Percentiles rank a stretch among this genome's conserved stretches.
Conservation (phyloP, 805 yeast genomes). For the Wickerhamiella vanderwaltii region DNA sequence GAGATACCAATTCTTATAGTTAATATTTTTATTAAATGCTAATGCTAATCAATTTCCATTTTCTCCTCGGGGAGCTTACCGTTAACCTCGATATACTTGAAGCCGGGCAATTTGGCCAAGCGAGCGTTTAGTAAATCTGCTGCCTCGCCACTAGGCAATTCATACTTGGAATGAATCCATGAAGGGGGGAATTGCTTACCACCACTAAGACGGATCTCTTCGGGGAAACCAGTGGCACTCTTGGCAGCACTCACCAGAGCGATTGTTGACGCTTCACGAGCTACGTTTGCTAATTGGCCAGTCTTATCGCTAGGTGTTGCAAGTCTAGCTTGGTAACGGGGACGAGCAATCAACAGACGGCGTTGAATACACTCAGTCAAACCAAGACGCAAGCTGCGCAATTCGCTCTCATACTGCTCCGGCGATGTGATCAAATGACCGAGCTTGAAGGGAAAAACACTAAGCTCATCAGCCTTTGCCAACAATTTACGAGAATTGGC, state of each 20-base stretch:
- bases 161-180: conserved; percentile 76
- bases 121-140: conserved; percentile 23
- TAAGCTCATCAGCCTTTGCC: conserved; percentile 54
- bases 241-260: conserved; percentile 36
- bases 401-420: conserved; percentile 45
- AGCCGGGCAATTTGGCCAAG: conserved; percentile 22
- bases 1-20: too few relatives aligned
- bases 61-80: conserved; percentile 5
- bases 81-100: conserved; percentile 25
- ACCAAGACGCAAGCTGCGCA: conserved; percentile 58
- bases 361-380: conserved; percentile 68
- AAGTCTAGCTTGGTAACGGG: conserved; percentile 60
- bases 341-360: conserved; percentile 61
- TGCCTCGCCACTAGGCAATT: conserved; percentile 40
- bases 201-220: conserved; percentile 69
- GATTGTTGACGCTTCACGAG: conserved; percentile 72
- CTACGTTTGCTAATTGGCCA: conserved; percentile 49
- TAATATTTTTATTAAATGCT: too few relatives aligned
- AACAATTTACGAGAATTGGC: conserved; percentile 61
- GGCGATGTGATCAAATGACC: conserved; percentile 50
- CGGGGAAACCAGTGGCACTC: conserved; percentile 33
- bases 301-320: conserved; percentile 44
- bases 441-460: conserved; percentile 88
- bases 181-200: conserved; percentile 58
- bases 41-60: conserved; percentile 9